These are phyloP conservation scores for Lentinula sp. DNA, from an alignment of 768 basidiomycete genomes.

Conservation along the genomic window DNA sequence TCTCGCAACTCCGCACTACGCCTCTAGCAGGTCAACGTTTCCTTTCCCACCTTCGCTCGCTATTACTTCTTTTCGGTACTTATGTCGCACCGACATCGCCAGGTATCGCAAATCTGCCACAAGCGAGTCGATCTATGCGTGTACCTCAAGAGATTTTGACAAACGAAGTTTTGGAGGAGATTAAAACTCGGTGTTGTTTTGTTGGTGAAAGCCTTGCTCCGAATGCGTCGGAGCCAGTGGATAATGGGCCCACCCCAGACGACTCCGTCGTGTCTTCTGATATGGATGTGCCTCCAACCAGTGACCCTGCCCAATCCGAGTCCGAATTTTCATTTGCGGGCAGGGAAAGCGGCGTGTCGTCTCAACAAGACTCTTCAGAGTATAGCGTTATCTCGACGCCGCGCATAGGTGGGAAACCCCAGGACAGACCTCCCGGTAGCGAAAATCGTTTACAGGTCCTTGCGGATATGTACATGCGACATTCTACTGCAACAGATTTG, in stretches of 20 bases:
- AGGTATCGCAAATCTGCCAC: constrained; percentile 58
- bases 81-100: constrained; percentile 77
- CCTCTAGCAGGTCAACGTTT: constrained; percentile 84
- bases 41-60: constrained; percentile 70
- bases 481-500: constrained; percentile 75
- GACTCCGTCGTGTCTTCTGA: constrained; percentile 25
- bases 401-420: constrained; percentile 20
- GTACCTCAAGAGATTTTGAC: constrained; percentile 80
- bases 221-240: constrained; percentile 25
- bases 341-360: constrained; percentile 41
- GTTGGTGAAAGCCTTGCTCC: constrained; percentile 58
- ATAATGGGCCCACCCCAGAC: constrained; percentile 19
- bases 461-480: constrained; percentile 62
- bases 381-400: constrained; percentile 49
- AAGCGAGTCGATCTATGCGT: constrained; percentile 53
- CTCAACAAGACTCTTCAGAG: constrained; percentile 50
- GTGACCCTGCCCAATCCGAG: constrained; percentile 59
- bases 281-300: constrained; percentile 34
- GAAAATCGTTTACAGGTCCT: constrained; percentile 61
- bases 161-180: constrained; percentile 78
- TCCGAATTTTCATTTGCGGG: constrained; percentile 58
- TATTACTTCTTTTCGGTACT: constrained; percentile 77
- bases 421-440: constrained; percentile 20
- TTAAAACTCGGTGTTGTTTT: constrained; percentile 87
- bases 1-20: constrained; percentile 75